Percentiles rank a stretch among this genome's conserved stretches.
Conservation (phyloP, 2,329 filamentous ascomycete genomes). For the Malbranchea zuffiana region DNA sequence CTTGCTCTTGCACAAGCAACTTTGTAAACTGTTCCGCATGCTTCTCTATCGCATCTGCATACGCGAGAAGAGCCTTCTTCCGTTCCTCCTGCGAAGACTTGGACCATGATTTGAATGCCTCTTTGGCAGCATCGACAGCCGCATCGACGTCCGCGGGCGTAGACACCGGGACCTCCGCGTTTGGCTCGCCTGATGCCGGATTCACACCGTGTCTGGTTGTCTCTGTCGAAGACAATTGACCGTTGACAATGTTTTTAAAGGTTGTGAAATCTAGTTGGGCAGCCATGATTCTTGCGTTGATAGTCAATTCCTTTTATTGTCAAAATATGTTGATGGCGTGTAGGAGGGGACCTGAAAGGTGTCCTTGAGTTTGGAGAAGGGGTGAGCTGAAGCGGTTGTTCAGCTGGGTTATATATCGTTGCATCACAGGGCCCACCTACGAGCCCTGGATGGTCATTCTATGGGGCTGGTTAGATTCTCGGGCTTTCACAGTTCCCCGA, state of each 20-base stretch:
- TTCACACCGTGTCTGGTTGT: slow-evolving; percentile 42
- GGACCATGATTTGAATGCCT: slow-evolving; percentile 40
- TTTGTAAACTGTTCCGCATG: slow-evolving; percentile 28
- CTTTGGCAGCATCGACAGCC: slow-evolving; percentile 40
- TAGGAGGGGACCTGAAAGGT: too few species aligned
- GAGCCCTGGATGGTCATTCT: too few species aligned
- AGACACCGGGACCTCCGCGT: slow-evolving; percentile 42
- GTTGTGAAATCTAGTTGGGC: slow-evolving; percentile 19
- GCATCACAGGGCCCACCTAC: too few species aligned
- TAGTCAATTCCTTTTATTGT: too few species aligned
- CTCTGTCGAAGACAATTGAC: slow-evolving; percentile 35
- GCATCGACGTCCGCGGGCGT: slow-evolving; percentile 41
- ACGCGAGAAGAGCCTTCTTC: slow-evolving; percentile 23
- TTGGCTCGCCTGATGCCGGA: slow-evolving; percentile 40
- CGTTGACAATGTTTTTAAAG: slow-evolving; percentile 45
- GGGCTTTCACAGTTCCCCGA: too few species aligned
- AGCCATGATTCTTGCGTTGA: slow-evolving; percentile 3
- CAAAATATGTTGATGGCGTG: too few species aligned
- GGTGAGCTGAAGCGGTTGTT: too few species aligned
- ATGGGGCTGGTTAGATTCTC: too few species aligned
- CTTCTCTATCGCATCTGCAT: slow-evolving; percentile 26
- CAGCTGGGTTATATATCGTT: too few species aligned
- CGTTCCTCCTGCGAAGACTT: slow-evolving; percentile 27
- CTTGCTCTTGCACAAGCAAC: slow-evolving; percentile 35
- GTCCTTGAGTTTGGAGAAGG: too few species aligned